These are phyloP conservation scores for Perkinsus chesapeaki DNA, from an alignment of 169 alveolate genomes.

Conservation along the genomic window DNA sequence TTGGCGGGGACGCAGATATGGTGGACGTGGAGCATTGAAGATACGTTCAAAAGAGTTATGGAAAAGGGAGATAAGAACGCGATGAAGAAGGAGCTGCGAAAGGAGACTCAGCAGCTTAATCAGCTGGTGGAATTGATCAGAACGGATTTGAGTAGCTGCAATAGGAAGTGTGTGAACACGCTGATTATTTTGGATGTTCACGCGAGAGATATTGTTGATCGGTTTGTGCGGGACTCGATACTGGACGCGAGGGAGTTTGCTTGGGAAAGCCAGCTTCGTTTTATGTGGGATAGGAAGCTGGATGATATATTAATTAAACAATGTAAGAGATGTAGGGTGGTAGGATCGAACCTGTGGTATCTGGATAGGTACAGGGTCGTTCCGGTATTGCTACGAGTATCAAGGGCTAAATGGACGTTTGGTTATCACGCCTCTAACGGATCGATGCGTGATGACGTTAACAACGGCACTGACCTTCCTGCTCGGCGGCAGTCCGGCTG, in stretches of 20 bases:
- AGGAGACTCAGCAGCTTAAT: slow-evolving; percentile 63
- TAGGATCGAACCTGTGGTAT: slow-evolving; percentile 42
- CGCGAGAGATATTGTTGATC: slow-evolving; percentile 89
- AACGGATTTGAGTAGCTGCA: slow-evolving; percentile 57
- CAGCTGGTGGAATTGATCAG: slow-evolving; percentile 78
- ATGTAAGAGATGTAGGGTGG: slow-evolving; percentile 66
- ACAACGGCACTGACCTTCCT: slow-evolving; percentile 84
- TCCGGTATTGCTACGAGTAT: slow-evolving; percentile 85
- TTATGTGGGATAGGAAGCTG: slow-evolving; percentile 76
- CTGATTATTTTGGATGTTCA: slow-evolving; percentile 94
- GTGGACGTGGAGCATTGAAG: slow-evolving; percentile 92
- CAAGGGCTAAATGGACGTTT: slow-evolving; percentile 89
- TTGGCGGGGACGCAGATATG: slow-evolving; percentile 79
- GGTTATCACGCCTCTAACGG: slow-evolving; percentile 89
- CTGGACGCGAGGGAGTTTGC: slow-evolving; percentile 77
- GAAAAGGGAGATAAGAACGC: slow-evolving; percentile 85
- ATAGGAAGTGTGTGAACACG: slow-evolving; percentile 75
- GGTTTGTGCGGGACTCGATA: slow-evolving; percentile 75
- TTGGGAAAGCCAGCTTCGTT: slow-evolving; percentile 92
- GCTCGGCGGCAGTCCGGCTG: slow-evolving; percentile 92
- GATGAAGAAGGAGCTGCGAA: slow-evolving; percentile 73
- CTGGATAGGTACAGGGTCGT: slow-evolving; percentile 68
- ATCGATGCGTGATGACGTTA: slow-evolving; percentile 86
- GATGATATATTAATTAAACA: slow-evolving; percentile 76
- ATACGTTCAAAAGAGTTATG: slow-evolving; percentile 77